Base-by-base conservation (phyloP, 2,329 filamentous ascomycete genomes). In the Pseudogymnoascus sp. region DNA sequence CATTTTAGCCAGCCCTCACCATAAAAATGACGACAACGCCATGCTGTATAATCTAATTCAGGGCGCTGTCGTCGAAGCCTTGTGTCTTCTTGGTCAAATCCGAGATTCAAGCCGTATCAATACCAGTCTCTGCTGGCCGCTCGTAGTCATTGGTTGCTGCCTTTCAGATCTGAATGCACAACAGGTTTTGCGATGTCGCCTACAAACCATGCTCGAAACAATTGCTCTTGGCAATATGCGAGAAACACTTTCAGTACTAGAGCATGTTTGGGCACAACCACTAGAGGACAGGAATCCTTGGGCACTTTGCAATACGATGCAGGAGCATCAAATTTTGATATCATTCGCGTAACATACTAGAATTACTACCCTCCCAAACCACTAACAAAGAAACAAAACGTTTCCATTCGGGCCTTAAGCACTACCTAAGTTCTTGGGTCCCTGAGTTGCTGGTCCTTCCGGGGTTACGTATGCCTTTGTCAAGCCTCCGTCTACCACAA, bases 401-500 rank as follows among this genome's bases (percentile, higher is more conserved):
- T 16, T 41, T 41, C 38, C 19, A 41, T 10, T 19, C 38, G 19
- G 16, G 11, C 38, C 38, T 87, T 87, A 63, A 74, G n/a, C 38
- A 41, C 38, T 41, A 41, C 38, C 38, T 41, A 41, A 41, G 66
- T 74, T 89, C 65, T 75, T 72, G 3, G 86, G 86, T 4, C 81
- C 80, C 12, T 77, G 68, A 0, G 78, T 68, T 11, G 84, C 72
- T n/a, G 81, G 78, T 4, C 86, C 86, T 75, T 88, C 84, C 1
- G 86, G 78, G 1, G 86, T 89, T 29, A 89, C 85, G 75, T 97
- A 97, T 49, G 92, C 90, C 81, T 90, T 96, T 71, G 87, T 93
- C 90, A 99, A 90, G 64, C 93, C 93, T 63, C 94, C 94, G 71
- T 99, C 93, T 26, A 97, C 92, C 3, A 96, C 88, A 78, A 97